These are phyloP conservation scores for Boletus patriciae DNA, from an alignment of 768 basidiomycete genomes.

Conservation along the genomic window DNA sequence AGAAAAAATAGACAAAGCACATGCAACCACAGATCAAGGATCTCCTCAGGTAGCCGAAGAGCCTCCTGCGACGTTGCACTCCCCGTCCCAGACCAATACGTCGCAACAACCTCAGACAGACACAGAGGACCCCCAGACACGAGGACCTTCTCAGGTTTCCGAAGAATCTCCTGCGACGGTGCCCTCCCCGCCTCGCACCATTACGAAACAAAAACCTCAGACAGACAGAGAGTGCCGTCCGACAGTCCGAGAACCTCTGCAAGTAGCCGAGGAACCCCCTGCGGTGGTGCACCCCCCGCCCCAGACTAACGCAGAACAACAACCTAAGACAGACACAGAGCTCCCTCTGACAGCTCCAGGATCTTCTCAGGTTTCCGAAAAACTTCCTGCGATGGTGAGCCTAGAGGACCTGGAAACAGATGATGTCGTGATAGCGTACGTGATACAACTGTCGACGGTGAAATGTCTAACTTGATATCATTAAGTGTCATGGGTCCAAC, in stretches of 20 bases:
- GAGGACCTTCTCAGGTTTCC: too few relatives aligned
- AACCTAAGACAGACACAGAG: too few relatives aligned
- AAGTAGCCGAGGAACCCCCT: neutral
- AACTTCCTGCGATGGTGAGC: neutral
- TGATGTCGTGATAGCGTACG: slow-evolving; percentile 17
- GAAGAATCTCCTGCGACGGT: too few relatives aligned
- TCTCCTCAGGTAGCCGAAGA: neutral
- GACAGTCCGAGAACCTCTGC: neutral
- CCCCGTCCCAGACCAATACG: neutral
- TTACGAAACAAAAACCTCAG: neutral
- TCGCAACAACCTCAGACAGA: neutral
- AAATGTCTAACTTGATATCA: neutral
- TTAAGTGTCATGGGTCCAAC: slow-evolving; percentile 24
- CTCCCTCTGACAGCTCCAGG: neutral
- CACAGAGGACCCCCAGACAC: too few relatives aligned
- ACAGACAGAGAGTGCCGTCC: neutral
- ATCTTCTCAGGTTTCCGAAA: neutral
- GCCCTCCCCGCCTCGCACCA: neutral
- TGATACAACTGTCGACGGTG: neutral
- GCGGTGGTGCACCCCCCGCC: too few relatives aligned
- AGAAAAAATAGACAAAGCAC: neutral
- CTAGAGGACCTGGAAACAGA: neutral
- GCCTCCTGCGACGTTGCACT: neutral
- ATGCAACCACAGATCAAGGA: neutral
- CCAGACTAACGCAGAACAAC: neutral